Percentiles rank a stretch among this genome's conserved stretches.
These are phyloP conservation scores for Chrysoporthe austroafricana DNA, from an alignment of 2,329 filamentous ascomycete species.

Conservation along the genomic window DNA sequence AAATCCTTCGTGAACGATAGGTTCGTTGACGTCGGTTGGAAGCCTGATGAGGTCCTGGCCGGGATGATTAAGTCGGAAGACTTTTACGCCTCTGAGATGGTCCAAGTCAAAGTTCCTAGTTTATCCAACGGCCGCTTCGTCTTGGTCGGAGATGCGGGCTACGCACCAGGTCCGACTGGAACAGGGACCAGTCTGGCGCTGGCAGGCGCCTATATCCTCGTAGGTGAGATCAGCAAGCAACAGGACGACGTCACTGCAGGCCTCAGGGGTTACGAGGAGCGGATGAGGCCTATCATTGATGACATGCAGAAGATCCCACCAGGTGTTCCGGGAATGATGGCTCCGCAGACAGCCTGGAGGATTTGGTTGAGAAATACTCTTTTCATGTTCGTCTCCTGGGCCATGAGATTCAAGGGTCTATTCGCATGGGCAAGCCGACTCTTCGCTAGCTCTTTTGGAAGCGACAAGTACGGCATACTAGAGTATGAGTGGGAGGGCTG, in stretches of 20 bases:
- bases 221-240: constrained; percentile 45
- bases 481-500: constrained; percentile 39
- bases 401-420: constrained; percentile 31
- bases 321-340: constrained; percentile 41
- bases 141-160: constrained; percentile 48
- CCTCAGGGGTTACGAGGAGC: constrained; percentile 41
- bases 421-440: constrained; percentile 37
- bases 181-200: constrained; percentile 46
- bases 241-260: constrained; percentile 38
- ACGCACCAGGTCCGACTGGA: constrained; percentile 46
- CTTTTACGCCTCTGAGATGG: constrained; percentile 45
- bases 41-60: constrained; percentile 42
- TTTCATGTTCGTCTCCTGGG: constrained; percentile 46
- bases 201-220: constrained; percentile 49
- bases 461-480: constrained; percentile 41
- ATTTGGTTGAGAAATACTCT: constrained; percentile 49
- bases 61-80: constrained; percentile 41
- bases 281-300: constrained; percentile 41
- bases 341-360: constrained; percentile 50
- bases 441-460: constrained; percentile 38
- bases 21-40: constrained; percentile 47
- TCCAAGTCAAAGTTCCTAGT: constrained; percentile 42
- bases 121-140: constrained; percentile 45
- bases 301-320: constrained; percentile 40
- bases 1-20: constrained; percentile 36